Evolutionary conservation across 208 protist genomes (phyloP), one percentile per base, ranked within the genome.

Genomic region (Leishmania guyanensis): DNA sequence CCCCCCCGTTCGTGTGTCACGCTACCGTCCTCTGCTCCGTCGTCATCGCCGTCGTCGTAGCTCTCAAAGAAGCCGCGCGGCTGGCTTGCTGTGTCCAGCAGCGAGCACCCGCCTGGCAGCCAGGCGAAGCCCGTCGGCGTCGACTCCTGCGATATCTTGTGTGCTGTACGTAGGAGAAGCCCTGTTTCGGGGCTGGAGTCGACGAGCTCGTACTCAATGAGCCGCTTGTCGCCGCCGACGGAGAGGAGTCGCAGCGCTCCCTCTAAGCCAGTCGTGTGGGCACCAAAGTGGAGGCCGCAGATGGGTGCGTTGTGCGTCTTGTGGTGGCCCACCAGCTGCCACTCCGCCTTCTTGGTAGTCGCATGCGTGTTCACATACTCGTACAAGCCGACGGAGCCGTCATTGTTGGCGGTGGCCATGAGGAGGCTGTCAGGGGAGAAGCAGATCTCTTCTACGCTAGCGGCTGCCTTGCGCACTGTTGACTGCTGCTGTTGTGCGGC

Each of bases 151-250:
- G 97, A 97, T 77, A 99, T 97, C 75, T 94, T 92, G 81, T 98
- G 92, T 14, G 93, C 92, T 2, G 84, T 91, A 33, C 93, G 88
- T 74, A 98, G 75, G 82, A 93, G 83, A 17, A 99, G 79, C 62
- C 98, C 98, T 20, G 78, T 92, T 79, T 95, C 90, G 14, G 97
- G 88, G 54, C 91, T 88, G 29, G 94, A 97, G 76, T 97, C 89
- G 20, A 92, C 82, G 43, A 99, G 76, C 84, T 99, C 96, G 85
- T 99, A 99, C 90, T 99, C 97, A 70, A 99, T 96, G 16, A 99
- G 85, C 12, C 91, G 83, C 83, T 98, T 94, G 86, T 99, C 98
- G 22, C 96, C 93, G 50, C 94, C 95, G 29, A 98, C 89, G n/a
- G 97, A 98, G 71, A 99, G 84, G 9, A 99, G 92, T 0, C 95